Base-by-base conservation (phyloP, 179 eudicot genomes). In the Silene coronaria region DNA sequence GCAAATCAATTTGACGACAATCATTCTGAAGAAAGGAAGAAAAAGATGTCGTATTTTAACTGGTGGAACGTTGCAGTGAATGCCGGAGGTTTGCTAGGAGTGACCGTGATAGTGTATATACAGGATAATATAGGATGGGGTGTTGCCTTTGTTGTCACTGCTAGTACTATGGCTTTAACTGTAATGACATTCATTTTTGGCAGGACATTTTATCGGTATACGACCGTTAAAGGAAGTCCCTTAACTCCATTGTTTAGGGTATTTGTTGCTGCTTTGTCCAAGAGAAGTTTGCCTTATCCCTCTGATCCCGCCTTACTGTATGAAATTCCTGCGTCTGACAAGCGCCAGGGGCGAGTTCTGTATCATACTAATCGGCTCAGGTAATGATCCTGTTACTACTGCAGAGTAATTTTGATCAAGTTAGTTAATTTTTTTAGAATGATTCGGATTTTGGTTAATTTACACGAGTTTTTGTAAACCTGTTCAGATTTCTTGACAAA, bases 1-100 rank as follows among this genome's bases (percentile, higher is more conserved):
- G 97, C 94, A 0, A 94, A 91, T 73, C 94, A 91, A 27, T 89
- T 91, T 14, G 92, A 91, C 22, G 89, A 86, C 11, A 58, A 81
- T 1, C 84, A 89, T 45, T 46, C 74, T 0, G 63, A 71, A 36
- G 97, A 89, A 71, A 86, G 80, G 8, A 67, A 34, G 22, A 79
- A 88, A 53, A 91, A 88, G 67, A 84, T 83, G 74, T 80, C 92
- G 1, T 91, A 85, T 70, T 91, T 89, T 79, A 91, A 91, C 55
- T 89, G 94, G 97, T 91, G 88, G 82, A 87, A 73, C 74, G 75
- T 83, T 13, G 88, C 84, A 27, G 75, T 91, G 74, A 83, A 86
- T 78, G 78, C 76, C 78, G 97, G 94, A 9, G 84, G 82, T 5
- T 62, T 91, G 3, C 60, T 89, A 12, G 92, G 92, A 2, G 79